These are phyloP conservation scores for Gastrodia elata DNA, from an alignment of 106 monocot genomes.

Conservation along the genomic window DNA sequence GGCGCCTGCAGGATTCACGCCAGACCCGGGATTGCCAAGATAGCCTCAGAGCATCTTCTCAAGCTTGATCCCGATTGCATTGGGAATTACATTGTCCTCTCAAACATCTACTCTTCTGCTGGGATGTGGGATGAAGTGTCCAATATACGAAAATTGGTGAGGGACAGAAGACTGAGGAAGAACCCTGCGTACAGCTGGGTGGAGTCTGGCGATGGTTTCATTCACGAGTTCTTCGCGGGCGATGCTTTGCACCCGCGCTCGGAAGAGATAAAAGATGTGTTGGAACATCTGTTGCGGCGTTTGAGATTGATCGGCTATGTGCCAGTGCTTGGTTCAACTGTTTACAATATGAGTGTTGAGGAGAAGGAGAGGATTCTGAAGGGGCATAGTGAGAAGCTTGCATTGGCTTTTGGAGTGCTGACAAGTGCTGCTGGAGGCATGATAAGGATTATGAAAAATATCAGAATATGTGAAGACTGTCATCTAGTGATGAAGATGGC, in stretches of 20 bases:
- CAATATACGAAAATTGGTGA: conserved; percentile 51
- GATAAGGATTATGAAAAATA: conserved; percentile 55
- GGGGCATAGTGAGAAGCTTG: conserved; percentile 70
- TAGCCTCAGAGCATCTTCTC: conserved; percentile 41
- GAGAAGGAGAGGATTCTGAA: conserved; percentile 55
- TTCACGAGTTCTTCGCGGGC: conserved; percentile 71
- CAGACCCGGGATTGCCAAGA: conserved; percentile 34
- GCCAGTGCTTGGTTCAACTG: conserved; percentile 23
- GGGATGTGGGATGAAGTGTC: conserved; percentile 65
- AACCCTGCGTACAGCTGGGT: conserved; percentile 44
- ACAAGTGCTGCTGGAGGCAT: conserved; percentile 20
- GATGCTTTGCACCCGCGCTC: conserved; percentile 39
- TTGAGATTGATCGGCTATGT: conserved; percentile 32
- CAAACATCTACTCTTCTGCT: conserved; percentile 49
- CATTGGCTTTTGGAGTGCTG: conserved; percentile 55
- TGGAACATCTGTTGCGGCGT: conserved; percentile 35
- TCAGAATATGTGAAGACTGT: conserved; percentile 62
- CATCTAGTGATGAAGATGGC: conserved; percentile 50
- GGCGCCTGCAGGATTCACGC: conserved; percentile 59
- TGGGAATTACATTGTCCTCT: conserved; percentile 53
- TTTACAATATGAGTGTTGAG: conserved; percentile 33
- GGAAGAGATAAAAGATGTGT: conserved; percentile 41
- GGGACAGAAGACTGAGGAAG: conserved; percentile 42
- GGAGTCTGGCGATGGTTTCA: conserved; percentile 41
- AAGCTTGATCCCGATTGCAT: conserved; percentile 47